Conservation (phyloP, 305 asterid genomes). For the Andrographis paniculata region DNA sequence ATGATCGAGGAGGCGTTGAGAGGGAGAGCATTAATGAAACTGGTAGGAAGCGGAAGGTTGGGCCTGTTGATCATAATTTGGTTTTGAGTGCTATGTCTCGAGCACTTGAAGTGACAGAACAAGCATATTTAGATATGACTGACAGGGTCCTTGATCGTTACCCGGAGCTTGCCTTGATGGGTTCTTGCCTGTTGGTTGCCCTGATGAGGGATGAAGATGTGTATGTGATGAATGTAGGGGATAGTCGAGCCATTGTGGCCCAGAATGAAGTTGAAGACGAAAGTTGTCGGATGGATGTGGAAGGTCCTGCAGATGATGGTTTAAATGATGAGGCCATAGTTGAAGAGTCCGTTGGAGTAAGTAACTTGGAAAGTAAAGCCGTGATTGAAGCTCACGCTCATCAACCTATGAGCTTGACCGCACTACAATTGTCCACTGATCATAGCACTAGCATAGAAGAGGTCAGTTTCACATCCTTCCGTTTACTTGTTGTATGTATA, state of each 20-base stretch:
- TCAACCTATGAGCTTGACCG: constrained; percentile 48
- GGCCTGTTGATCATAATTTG: constrained; percentile 69
- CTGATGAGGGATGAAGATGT: constrained; percentile 97
- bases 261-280: constrained; percentile 49
- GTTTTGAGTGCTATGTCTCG: constrained; percentile 88
- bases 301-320: constrained; percentile 30
- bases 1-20: constrained; percentile 33
- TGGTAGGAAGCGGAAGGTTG: constrained; percentile 62
- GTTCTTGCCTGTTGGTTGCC: constrained; percentile 87
- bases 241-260: constrained; percentile 97
- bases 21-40: constrained; percentile 32
- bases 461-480: constrained; percentile 35
- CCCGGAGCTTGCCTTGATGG: constrained; percentile 98
- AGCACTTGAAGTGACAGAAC: constrained; percentile 85
- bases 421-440: constrained; percentile 91
- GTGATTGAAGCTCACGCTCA: constrained; percentile 43
- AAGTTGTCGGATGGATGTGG: constrained; percentile 28
- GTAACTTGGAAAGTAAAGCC: constrained; percentile 34
- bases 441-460: constrained; percentile 97
- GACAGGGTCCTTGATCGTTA: constrained; percentile 89
- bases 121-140: constrained; percentile 80
- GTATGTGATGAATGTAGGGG: constrained; percentile 95
- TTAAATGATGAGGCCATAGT: constrained; percentile 42
- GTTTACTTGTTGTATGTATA: constrained; percentile 6
- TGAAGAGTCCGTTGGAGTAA: constrained; percentile 45